Conservation (phyloP, 345 rosid species). For the Camelina sativa region DNA sequence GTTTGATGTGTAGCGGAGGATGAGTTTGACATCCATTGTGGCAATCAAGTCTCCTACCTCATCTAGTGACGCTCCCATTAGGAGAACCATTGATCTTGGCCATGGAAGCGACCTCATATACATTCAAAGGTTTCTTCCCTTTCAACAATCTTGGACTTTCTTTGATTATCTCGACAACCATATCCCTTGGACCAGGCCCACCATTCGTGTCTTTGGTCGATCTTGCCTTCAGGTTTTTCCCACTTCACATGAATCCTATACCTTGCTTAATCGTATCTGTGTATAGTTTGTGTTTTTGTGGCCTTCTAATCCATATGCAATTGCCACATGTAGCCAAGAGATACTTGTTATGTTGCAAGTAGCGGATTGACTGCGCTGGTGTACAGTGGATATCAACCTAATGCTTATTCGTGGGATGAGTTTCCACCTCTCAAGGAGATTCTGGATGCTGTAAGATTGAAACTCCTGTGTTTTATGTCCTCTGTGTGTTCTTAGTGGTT, state of each 20-base stretch:
- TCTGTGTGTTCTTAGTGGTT: neutral
- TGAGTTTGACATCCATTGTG: constrained; percentile 47
- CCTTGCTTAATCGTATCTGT: too few relatives aligned
- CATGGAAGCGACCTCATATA: constrained; percentile 69
- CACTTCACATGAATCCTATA: neutral
- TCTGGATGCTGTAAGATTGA: constrained; percentile 59
- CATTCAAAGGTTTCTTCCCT: constrained; percentile 58
- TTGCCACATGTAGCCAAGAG: constrained; percentile 65
- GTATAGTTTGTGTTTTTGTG: neutral
- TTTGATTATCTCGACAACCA: constrained; percentile 70
- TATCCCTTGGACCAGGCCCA: constrained; percentile 90
- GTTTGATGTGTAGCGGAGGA: constrained; percentile 33
- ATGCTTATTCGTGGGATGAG: constrained; percentile 78
- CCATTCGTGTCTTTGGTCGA: constrained; percentile 72
- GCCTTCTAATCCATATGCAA: constrained; percentile 26
- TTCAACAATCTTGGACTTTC: constrained; percentile 64
- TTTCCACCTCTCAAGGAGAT: constrained; percentile 83
- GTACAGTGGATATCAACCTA: constrained; percentile 79
- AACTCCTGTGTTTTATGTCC: neutral
- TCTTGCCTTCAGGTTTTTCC: constrained; percentile 67
- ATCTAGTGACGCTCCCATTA: constrained; percentile 21
- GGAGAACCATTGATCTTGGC: constrained; percentile 59
- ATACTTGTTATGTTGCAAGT: constrained; percentile 78
- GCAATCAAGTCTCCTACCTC: neutral
- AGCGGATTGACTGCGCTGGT: constrained; percentile 59